Base-by-base conservation (phyloP, 108 stramenopile genomes). In the Schizochytrium sp. region DNA sequence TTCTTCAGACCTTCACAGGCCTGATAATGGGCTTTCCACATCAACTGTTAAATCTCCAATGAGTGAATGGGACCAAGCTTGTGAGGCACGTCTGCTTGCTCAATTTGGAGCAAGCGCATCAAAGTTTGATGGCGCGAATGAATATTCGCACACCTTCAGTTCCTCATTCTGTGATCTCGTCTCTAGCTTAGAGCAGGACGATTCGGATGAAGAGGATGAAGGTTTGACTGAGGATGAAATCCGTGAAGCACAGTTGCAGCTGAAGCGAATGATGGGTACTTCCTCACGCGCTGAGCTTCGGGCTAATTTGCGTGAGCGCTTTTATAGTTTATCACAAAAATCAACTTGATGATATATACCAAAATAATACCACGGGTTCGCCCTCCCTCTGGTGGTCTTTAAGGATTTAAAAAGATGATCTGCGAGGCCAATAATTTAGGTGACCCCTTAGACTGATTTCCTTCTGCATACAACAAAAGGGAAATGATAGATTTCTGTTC, bases 201-300 rank as follows among this genome's bases (percentile, higher is more conserved):
- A 46, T 5, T 17, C 5, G 17, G 47, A 7, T 42, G 10, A 40
- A 7, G 76, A 83, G 15, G 76, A 40, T 50, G 76, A 55, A 10
- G 76, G 50, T 5, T 53, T 83, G 38, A 83, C 76, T 28, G 76
- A 7, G 2, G 76, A 83, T n/a, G 76, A 83, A 2, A 83, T 83
- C 28, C 76, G 76, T 53, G 76, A 83, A 40, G 76, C 76, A n/a
- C 76, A 83, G 76, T 5, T 83, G 76, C 47, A 83, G 76, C 76
- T 83, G 10, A 17, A 83, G 76, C 50, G 53, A 17, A 83, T 83
- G 76, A 83, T 83, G 76, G 76, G 50, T 10, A 2, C 47, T 28
- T 83, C 76, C 28, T 55, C 50, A 1, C 76, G 76, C 13, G 76
- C 76, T 7, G 50, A 83, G 3, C 28, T 83, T 2, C 76, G 76